phyloP scores from a whole-genome alignment of 2,329 filamentous ascomycete species.

The Bimuria novae-zelandiae region DNA sequence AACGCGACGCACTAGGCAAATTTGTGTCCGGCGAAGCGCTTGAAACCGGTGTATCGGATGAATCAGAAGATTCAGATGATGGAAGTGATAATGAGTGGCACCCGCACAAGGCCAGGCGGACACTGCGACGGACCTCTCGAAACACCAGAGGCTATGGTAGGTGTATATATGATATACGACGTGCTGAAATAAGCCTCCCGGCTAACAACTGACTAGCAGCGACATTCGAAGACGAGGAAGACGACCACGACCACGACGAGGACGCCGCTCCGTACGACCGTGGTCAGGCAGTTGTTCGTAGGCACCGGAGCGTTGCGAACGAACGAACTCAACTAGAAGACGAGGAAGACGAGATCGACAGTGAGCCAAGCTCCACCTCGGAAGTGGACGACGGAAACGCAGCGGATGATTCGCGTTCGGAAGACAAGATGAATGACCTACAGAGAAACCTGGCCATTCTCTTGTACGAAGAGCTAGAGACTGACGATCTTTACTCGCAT shows the following conservation, averaged over 20 bases:
- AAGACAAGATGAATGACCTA: neutral
- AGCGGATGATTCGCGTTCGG: neutral
- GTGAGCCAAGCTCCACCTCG: too few species aligned
- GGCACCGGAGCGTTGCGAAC: too few species aligned
- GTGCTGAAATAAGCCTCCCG: neutral
- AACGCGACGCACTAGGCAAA: neutral
- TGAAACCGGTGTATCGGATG: neutral
- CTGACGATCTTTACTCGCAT: neutral
- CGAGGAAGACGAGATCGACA: neutral
- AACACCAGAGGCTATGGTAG: neutral
- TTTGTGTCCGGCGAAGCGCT: neutral
- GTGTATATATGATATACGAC: neutral
- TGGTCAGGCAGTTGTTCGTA: too few species aligned
- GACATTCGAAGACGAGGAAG: neutral
- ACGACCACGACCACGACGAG: neutral
- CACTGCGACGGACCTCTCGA: neutral
- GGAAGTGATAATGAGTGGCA: neutral
- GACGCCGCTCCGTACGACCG: neutral
- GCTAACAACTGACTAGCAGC: neutral
- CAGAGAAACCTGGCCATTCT: neutral
- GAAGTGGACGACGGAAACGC: neutral
- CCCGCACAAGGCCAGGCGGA: neutral
- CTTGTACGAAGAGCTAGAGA: neutral
- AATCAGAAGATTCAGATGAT: too few species aligned
- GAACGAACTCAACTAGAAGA: too few species aligned